phyloP scores from a whole-genome alignment of 768 basidiomycete species.

The Hysterangium stoloniferum region DNA sequence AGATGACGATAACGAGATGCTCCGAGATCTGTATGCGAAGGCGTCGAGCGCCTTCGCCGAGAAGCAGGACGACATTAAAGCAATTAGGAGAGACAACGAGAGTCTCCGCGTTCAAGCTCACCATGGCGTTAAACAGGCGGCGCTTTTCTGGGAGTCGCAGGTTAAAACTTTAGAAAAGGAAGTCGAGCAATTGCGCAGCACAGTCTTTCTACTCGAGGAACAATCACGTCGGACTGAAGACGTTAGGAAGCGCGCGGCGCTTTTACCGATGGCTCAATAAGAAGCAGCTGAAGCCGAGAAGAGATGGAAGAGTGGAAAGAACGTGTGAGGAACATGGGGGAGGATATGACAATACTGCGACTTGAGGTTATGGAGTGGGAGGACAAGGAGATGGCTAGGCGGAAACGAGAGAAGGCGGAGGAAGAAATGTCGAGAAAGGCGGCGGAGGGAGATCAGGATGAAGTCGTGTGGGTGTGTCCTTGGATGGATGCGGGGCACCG shows the following conservation, averaged over 20 bases:
- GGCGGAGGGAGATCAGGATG: conserved; percentile 26
- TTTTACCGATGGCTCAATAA: conserved; percentile 21
- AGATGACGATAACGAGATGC: conserved; percentile 37
- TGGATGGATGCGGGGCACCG: conserved; percentile 31
- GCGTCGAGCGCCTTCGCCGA: conserved; percentile 31
- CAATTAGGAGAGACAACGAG: conserved; percentile 41
- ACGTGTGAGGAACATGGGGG: conserved; percentile 16
- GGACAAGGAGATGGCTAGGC: conserved; percentile 15
- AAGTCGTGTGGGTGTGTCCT: conserved; percentile 35
- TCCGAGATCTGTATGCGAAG: conserved; percentile 45
- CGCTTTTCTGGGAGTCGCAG: conserved; percentile 39
- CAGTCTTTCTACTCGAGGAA: conserved; percentile 43
- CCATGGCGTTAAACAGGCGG: conserved; percentile 48
- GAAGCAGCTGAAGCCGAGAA: conserved; percentile 39
- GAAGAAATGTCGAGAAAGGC: conserved; percentile 21
- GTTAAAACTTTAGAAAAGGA: conserved; percentile 42
- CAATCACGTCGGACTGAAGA: conserved; percentile 56
- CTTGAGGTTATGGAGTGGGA: conserved; percentile 13
- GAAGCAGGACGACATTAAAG: conserved; percentile 27
- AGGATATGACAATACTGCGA: conserved; percentile 13
- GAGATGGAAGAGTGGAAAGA: conserved; percentile 22
- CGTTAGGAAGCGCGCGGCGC: conserved; percentile 47
- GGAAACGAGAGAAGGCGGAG: conserved; percentile 19
- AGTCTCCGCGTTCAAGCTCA: conserved; percentile 44
- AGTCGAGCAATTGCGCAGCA: conserved; percentile 36